Conservation (phyloP, 108 stramenopile species). For the Fragilariopsis cylindrus region DNA sequence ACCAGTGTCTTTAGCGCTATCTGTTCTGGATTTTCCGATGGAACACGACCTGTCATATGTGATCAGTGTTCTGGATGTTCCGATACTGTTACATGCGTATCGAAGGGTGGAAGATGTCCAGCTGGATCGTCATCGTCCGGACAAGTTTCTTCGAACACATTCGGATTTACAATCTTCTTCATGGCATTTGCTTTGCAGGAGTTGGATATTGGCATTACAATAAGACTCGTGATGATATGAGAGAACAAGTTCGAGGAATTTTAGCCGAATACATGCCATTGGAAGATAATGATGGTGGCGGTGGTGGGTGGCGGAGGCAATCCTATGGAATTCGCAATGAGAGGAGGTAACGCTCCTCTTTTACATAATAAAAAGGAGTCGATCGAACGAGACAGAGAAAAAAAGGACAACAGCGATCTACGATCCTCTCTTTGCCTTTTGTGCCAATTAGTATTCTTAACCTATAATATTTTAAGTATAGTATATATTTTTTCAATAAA, state of each 20-base stretch:
- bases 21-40: slow-evolving; percentile 75
- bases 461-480: too few relatives aligned
- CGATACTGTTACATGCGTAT: slow-evolving; percentile 44
- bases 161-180: slow-evolving; percentile 34
- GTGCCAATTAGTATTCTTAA: too few relatives aligned
- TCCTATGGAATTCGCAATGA: slow-evolving; percentile 21
- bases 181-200: slow-evolving; percentile 53
- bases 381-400: too few relatives aligned
- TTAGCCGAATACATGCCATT: slow-evolving; percentile 96
- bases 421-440: too few relatives aligned
- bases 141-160: slow-evolving; percentile 43
- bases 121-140: slow-evolving; percentile 9
- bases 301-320: background rate
- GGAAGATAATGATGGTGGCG: slow-evolving; percentile 55
- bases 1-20: slow-evolving; percentile 70
- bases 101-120: slow-evolving; percentile 20
- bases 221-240: slow-evolving; percentile 80
- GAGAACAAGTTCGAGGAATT: slow-evolving; percentile 91
- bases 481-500: too few relatives aligned
- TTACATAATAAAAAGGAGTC: background rate
- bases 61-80: slow-evolving; percentile 47
- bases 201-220: slow-evolving; percentile 81
- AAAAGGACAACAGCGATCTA: too few relatives aligned
- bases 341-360: slow-evolving; percentile 10
- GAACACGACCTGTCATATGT: slow-evolving; percentile 76